Evolutionary conservation across 352 stramenopile species (phyloP).

Genomic region (Phytophthora meadii): DNA sequence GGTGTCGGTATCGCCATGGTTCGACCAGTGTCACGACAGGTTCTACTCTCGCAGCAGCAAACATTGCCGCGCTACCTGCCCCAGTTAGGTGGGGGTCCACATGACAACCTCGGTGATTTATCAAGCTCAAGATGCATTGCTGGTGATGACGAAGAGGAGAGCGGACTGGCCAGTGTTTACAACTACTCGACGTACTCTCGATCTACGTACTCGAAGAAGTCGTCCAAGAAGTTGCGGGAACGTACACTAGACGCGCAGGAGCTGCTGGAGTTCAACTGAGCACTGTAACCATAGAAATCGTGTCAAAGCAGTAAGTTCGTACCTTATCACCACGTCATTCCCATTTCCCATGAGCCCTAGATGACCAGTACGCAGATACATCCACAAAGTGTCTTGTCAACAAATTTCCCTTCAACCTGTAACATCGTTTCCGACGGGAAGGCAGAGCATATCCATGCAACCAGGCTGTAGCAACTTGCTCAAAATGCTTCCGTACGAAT

Average conservation of each 20-base stretch:
- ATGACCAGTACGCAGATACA: not conserved
- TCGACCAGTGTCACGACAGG: conserved; percentile 54
- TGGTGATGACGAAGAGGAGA: conserved; percentile 24
- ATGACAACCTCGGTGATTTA: conserved; percentile 33
- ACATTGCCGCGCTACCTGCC: conserved; percentile 52
- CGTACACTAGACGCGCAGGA: conserved; percentile 44
- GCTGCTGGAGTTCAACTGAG: conserved; percentile 65
- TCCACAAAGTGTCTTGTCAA: conserved; percentile 32
- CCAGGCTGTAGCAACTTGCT: conserved; percentile 1
- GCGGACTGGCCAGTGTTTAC: conserved; percentile 46
- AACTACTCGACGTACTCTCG: conserved; percentile 66
- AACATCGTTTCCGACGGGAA: conserved; percentile 22
- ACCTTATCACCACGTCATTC: conserved; percentile 10
- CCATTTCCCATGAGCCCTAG: not conserved
- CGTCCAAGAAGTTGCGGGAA: conserved; percentile 60
- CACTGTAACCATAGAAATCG: conserved; percentile 28
- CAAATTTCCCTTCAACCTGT: conserved; percentile 35
- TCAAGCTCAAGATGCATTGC: conserved; percentile 26
- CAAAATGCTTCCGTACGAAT: too few relatives aligned
- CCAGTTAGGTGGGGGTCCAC: conserved; percentile 38
- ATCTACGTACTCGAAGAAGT: conserved; percentile 45
- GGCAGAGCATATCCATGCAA: conserved; percentile 26
- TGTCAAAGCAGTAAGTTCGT: conserved; percentile 18
- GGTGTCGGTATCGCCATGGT: conserved; percentile 43
- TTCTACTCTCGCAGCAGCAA: conserved; percentile 38